These are phyloP conservation scores for Tuber magnatum DNA, from an alignment of 495 filamentous ascomycete species.

Conservation along the genomic window DNA sequence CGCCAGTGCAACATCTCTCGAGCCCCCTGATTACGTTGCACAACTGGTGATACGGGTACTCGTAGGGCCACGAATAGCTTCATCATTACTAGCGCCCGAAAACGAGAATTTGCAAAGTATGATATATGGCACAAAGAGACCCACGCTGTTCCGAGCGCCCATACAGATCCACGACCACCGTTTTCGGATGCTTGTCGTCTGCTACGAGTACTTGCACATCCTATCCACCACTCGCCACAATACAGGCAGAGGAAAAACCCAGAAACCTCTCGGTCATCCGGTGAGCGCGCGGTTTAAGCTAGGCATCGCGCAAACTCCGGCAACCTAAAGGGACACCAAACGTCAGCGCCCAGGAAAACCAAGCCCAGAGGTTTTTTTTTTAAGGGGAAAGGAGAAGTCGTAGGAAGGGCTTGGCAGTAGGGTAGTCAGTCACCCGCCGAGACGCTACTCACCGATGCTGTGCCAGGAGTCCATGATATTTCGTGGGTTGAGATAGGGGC, in stretches of 20 bases:
- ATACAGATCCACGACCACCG: slow-evolving; percentile 14
- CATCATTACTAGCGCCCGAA: not conserved
- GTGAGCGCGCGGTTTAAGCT: not conserved
- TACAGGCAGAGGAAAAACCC: not conserved
- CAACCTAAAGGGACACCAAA: not conserved
- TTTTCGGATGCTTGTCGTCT: not conserved
- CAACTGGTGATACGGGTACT: not conserved
- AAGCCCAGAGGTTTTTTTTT: not conserved
- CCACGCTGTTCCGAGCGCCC: not conserved
- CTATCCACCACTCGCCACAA: not conserved
- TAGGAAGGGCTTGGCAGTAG: not conserved
- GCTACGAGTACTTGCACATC: not conserved
- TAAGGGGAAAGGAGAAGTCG: not conserved
- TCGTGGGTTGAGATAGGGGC: not conserved
- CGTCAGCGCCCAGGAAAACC: not conserved
- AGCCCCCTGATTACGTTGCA: not conserved
- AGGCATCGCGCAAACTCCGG: not conserved
- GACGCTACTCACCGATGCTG: not conserved
- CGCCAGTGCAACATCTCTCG: not conserved
- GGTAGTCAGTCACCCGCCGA: not conserved
- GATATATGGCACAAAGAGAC: not conserved
- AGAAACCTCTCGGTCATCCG: not conserved
- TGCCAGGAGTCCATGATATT: not conserved
- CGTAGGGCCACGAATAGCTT: not conserved
- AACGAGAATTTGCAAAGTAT: not conserved